Percentiles rank a stretch among this genome's conserved stretches.
These are phyloP conservation scores for Talaromyces islandicus DNA, from an alignment of 2,329 filamentous ascomycete species.

Conservation along the genomic window DNA sequence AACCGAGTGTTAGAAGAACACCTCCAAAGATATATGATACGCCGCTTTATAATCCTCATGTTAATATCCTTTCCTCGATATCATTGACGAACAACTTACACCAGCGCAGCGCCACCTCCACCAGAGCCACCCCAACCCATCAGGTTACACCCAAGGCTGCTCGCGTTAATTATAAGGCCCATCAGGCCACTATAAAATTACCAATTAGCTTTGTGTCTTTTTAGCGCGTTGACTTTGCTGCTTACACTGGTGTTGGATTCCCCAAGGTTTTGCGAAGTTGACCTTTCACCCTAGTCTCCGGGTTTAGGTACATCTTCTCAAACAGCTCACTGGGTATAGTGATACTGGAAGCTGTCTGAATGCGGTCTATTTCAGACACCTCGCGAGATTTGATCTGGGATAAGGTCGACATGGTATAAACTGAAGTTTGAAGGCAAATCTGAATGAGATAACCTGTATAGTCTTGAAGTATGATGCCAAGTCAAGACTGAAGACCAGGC, in stretches of 20 bases:
- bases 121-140: neutral
- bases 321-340: neutral
- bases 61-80: neutral
- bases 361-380: neutral
- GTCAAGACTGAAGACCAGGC: neutral
- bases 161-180: neutral
- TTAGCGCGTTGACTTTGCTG: fast-evolving
- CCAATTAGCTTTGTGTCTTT: neutral
- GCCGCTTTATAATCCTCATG: neutral
- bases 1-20: neutral
- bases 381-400: neutral
- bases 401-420: neutral
- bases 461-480: neutral
- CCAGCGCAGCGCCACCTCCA: neutral
- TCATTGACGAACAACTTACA: neutral
- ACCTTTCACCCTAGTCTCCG: neutral
- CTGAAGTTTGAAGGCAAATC: neutral
- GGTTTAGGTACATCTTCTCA: neutral
- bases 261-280: neutral
- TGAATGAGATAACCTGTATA: neutral
- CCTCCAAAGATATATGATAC: neutral
- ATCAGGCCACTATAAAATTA: neutral
- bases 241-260: neutral
- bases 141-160: neutral
- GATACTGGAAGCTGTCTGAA: neutral